phyloP scores from a whole-genome alignment of 441 rosid genomes.

The Gossypium schwendimanii region DNA sequence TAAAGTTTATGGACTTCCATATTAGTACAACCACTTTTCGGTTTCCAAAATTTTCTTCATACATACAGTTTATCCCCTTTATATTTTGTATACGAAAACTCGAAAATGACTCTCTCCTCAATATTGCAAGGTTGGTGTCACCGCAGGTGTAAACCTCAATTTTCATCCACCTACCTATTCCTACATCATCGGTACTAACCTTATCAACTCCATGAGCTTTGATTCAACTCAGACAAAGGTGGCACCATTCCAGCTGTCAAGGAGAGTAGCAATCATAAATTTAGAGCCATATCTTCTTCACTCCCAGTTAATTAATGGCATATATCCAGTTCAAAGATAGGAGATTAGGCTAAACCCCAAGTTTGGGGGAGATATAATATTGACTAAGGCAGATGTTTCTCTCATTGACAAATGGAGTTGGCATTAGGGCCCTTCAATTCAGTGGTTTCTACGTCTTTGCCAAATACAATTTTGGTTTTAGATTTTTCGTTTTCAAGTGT shows the following conservation, averaged over 20 bases:
- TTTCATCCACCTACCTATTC: background rate
- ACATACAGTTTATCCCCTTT: background rate
- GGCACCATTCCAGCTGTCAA: background rate
- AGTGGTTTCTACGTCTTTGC: background rate
- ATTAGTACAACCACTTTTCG: background rate
- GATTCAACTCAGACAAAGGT: background rate
- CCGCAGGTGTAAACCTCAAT: constrained; percentile 5
- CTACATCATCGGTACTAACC: background rate
- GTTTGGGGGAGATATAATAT: no score
- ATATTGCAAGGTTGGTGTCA: constrained; percentile 1
- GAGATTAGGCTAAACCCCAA: background rate
- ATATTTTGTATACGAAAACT: background rate
- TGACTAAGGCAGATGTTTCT: background rate
- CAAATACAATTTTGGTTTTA: background rate
- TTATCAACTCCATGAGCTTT: background rate
- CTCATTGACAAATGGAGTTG: background rate
- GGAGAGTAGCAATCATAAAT: background rate
- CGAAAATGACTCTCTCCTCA: background rate
- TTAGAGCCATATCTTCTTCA: background rate
- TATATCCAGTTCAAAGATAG: background rate
- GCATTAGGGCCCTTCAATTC: background rate
- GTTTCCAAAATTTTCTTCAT: background rate
- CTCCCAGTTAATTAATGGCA: background rate
- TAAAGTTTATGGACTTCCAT: background rate
- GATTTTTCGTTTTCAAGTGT: background rate